Conservation (phyloP, 1,284 basidiomycete species). For the Malassezia nana region DNA sequence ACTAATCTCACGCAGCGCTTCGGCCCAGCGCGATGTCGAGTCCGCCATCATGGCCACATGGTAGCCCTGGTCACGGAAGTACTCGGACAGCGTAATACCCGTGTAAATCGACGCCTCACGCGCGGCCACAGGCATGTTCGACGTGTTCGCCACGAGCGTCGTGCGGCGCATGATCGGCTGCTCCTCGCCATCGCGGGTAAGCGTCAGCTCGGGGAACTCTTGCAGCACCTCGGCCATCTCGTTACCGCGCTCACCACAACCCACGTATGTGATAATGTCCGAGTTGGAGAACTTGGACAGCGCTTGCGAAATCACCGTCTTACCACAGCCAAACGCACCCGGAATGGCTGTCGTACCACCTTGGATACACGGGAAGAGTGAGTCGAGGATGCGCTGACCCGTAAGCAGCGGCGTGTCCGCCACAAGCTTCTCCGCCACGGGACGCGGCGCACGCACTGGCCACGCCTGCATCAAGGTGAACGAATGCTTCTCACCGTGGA, state of each 20-base stretch:
- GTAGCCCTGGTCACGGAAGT: slow-evolving; percentile 96
- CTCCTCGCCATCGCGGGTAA: slow-evolving; percentile 78
- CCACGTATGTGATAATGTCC: slow-evolving; percentile 98
- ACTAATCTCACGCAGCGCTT: slow-evolving; percentile 96
- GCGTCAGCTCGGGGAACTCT: slow-evolving; percentile 86
- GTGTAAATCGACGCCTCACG: slow-evolving; percentile 99
- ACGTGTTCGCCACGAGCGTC: slow-evolving; percentile 96
- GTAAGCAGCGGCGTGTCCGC: slow-evolving; percentile 87
- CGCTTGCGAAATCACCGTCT: slow-evolving; percentile 54
- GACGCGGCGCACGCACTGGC: slow-evolving; percentile 96
- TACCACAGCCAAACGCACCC: slow-evolving; percentile 85
- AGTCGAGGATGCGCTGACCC: slow-evolving; percentile 92
- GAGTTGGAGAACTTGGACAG: slow-evolving; percentile 99
- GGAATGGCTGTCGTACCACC: slow-evolving; percentile 98
- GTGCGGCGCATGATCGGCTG: slow-evolving; percentile 99
- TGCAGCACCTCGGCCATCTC: slow-evolving; percentile 98
- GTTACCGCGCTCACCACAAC: slow-evolving; percentile 61
- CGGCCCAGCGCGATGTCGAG: slow-evolving; percentile 98
- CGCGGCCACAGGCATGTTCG: slow-evolving; percentile 99
- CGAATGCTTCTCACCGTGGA: slow-evolving; percentile 84
- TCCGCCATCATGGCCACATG: slow-evolving; percentile 99
- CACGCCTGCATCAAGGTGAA: slow-evolving; percentile 96
- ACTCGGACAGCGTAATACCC: slow-evolving; percentile 96
- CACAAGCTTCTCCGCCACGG: slow-evolving; percentile 84
- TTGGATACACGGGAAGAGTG: slow-evolving; percentile 97